Evolutionary conservation across 1,139 yeast genomes (phyloP).

Genomic region (Lodderomyces pseudojiufengensis): DNA sequence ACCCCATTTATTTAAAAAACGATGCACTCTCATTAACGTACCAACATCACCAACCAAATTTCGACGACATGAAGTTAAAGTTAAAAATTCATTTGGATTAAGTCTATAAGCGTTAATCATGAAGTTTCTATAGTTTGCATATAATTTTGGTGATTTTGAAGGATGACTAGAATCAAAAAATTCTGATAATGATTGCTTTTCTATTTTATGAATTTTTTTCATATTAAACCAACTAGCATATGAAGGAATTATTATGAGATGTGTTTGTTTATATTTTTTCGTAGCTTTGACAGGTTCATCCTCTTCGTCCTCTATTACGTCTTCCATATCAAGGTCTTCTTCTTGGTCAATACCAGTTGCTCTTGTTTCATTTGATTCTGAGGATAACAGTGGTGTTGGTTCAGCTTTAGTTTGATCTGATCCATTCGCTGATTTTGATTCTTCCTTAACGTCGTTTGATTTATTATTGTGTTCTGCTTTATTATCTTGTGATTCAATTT

Average conservation of each 20-base stretch:
- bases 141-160: conserved; percentile 85
- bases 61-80: conserved; percentile 92
- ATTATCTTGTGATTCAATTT: conserved; percentile 21
- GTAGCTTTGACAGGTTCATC: conserved; percentile 40
- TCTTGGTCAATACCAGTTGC: background rate
- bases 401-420: conserved; percentile 9
- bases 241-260: conserved; percentile 88
- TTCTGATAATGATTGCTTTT: conserved; percentile 80
- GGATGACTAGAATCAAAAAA: conserved; percentile 74
- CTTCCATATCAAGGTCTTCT: conserved; percentile 22
- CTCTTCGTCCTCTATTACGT: conserved; percentile 30
- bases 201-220: conserved; percentile 61
- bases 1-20: conserved; percentile 94
- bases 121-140: conserved; percentile 84
- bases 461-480: conserved; percentile 6
- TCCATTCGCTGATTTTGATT: conserved; percentile 21
- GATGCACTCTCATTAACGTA: conserved; percentile 83
- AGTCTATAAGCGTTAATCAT: conserved; percentile 90
- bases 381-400: background rate
- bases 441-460: conserved; percentile 13
- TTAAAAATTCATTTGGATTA: conserved; percentile 88
- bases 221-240: conserved; percentile 89
- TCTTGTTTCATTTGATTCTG: conserved; percentile 2
- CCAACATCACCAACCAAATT: conserved; percentile 96
- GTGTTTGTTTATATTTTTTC: conserved; percentile 56